Base-by-base conservation (phyloP, 352 stramenopile species). In the Albugo laibachii region DNA sequence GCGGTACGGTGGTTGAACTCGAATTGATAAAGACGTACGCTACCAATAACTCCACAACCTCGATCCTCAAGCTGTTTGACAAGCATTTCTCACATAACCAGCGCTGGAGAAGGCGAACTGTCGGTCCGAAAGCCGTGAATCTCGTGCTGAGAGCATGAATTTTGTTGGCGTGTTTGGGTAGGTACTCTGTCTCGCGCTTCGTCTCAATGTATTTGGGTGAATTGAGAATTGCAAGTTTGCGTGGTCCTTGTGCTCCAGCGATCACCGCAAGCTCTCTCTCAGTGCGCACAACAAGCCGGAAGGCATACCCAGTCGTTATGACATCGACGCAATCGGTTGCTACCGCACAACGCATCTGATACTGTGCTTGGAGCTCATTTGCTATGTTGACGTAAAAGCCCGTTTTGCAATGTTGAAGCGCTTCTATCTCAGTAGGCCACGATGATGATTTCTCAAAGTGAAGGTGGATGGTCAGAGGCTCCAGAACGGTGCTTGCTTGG, bases 371-470 rank as follows among this genome's bases (percentile, higher is more conserved):
- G 0, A 93, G 60, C 47, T 89, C 72, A 38, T 93, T 65, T 0
- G 68, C 76, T 20, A 94, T 70, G 36, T 93, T 70, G 13, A 93
- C 76, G 58, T 92, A 93, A 54, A 94, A 93, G 0, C 78, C 82
- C 4, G 74, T 83, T 61, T 93, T 93, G 4, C 75, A 77, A 45
- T 91, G 69, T 36, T 65, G 59, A 35, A 94, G 50, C 4, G 81
- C 82, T 12, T 74, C 61, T 53, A 67, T 68, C n/a, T 91, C 71
- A 35, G 65, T 86, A 2, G 82, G 82, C 82, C 82, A 94, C 36
- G 75, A 71, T 13, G 76, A 86, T 6, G 73, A 91, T 13, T 72
- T 69, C 46, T 94, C 80, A 24, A 94, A 89, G 46, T 79, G 73
- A 6, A 93, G 15, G 41, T 92, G 60, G 10, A 93, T 41, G 39